Evolutionary conservation across 2,329 filamentous ascomycete genomes (phyloP), one percentile per base, ranked within the genome.

Genomic region (Bertia moriformis): DNA sequence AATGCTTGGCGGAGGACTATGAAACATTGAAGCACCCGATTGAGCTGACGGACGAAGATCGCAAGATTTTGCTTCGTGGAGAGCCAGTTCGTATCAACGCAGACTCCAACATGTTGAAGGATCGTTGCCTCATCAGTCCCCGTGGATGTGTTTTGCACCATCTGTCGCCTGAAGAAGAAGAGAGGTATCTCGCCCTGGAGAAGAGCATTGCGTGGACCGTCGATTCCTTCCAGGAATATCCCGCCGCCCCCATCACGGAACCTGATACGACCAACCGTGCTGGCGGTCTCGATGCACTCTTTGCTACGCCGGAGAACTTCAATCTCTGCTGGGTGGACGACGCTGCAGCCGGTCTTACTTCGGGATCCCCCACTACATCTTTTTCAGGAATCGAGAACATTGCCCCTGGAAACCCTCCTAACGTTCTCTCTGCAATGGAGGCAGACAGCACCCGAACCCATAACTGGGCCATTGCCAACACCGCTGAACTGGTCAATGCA

Each of bases 281-380:
- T 20, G 62, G 62, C 4, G 61, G 61, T 2, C 50, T 65, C 19
- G 61, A 65, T 41, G 58, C 60, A 4, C 55, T 65, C 14, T 61
- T 61, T 20, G 55, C 59, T 14, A 58, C 55, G 2, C 60, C 62
- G 1, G 62, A 63, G 42, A 59, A 58, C 14, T 63, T 61, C 45
- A 62, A 61, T 24, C 52, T 64, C 40, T 54, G 58, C 44, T 65
- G 61, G 61, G 53, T 63, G 4, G 44, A 48, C 33, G 59, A 60
- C 22, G 44, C 51, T 14, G 42, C 41, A n/a, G 42, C 47, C 4
- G 48, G 45, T 3, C 40, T 56, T 20, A 49, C 49, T 15, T 47
- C 44, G 3, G 50, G 53, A 2, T 44, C 51, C 1, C 43, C 45
- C 15, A 44, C 49, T 7, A 40, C 46, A 15, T 48, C 48, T 4